These are phyloP conservation scores for Nicotiana benthamiana DNA, from an alignment of 257 asterid genomes.

Conservation along the genomic window DNA sequence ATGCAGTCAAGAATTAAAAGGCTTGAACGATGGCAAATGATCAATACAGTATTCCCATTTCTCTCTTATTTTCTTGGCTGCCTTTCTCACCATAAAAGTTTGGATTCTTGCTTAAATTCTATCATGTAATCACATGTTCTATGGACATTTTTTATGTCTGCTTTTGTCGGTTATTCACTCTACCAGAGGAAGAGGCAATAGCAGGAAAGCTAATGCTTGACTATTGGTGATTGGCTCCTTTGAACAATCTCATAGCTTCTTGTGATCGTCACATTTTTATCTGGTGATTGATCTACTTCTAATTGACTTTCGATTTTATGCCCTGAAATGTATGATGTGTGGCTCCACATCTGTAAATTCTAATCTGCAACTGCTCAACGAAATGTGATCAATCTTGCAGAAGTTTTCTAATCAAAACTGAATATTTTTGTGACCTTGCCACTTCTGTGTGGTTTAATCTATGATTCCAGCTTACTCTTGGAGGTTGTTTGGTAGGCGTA, in stretches of 20 bases:
- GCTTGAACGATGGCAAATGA: constrained; percentile 79
- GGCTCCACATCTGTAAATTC: not conserved
- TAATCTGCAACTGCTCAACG: not conserved
- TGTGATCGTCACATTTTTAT: constrained; percentile 2
- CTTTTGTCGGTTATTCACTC: constrained; percentile 86
- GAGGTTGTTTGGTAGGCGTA: no score
- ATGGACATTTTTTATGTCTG: constrained; percentile 96
- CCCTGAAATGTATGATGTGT: not conserved
- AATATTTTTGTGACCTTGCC: not conserved
- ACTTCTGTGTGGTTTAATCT: not conserved
- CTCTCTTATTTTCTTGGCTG: not conserved
- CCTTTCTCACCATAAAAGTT: not conserved
- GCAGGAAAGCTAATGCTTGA: not conserved
- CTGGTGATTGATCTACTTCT: not conserved
- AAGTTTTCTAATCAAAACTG: not conserved
- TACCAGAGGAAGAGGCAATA: constrained; percentile 70
- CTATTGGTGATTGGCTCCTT: not conserved
- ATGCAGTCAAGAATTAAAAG: constrained; percentile 88
- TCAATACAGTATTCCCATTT: constrained; percentile 53
- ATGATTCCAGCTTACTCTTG: not conserved
- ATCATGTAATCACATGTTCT: constrained; percentile 45
- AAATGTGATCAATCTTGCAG: not conserved
- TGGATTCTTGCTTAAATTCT: not conserved
- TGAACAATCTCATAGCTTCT: not conserved
- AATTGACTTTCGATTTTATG: not conserved